phyloP scores from a whole-genome alignment of 768 basidiomycete species.

The Leccinum uliginosum region DNA sequence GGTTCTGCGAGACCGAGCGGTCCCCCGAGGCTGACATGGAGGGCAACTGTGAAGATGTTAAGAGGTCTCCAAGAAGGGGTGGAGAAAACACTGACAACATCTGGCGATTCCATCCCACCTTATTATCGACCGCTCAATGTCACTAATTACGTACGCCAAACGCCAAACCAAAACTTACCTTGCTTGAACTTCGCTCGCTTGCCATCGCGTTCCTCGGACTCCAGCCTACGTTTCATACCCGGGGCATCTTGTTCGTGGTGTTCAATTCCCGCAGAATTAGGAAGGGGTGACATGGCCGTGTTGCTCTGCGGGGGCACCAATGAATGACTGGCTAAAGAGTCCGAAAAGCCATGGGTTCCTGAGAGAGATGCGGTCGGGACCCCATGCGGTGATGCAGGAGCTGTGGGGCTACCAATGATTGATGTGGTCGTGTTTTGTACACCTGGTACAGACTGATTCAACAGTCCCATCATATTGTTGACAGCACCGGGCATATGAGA shows the following conservation, averaged over 20 bases:
- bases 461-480: conserved; percentile 22
- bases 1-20: conserved; percentile 13
- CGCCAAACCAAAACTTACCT: conserved; percentile 43
- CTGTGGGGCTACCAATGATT: conserved; percentile 23
- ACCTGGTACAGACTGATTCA: conserved; percentile 23
- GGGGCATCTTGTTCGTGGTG: conserved; percentile 57
- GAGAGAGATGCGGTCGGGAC: conserved; percentile 18
- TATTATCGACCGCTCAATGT: conserved; percentile 20
- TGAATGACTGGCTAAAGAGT: conserved; percentile 21
- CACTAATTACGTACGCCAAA: conserved; percentile 24
- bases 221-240: conserved; percentile 68
- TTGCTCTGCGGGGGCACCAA: conserved; percentile 12
- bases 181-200: conserved; percentile 74
- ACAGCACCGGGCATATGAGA: conserved; percentile 20
- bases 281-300: conserved; percentile 10
- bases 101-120: conserved; percentile 44
- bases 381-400: conserved; percentile 21
- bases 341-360: conserved; percentile 25
- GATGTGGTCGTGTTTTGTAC: conserved; percentile 17
- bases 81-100: conserved; percentile 38
- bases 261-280: conserved; percentile 14
- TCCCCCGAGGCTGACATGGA: conserved; percentile 20
- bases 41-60: conserved; percentile 13
- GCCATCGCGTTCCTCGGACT: conserved; percentile 57
- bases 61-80: conserved; percentile 11